phyloP scores from a whole-genome alignment of 1,139 yeast species.

The Yamadazyma sp. region DNA sequence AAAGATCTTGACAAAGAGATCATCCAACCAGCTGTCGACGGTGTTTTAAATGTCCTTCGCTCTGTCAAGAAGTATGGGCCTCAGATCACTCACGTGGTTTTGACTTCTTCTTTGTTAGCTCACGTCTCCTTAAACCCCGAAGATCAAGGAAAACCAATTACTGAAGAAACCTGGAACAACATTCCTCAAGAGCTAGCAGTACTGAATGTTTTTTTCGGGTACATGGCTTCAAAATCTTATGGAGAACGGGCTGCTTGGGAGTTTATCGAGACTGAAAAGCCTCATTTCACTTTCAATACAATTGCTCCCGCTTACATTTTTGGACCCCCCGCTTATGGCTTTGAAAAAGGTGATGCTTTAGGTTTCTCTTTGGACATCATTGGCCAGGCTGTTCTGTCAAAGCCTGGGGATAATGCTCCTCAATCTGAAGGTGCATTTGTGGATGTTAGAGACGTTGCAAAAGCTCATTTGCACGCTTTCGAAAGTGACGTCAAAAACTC shows the following conservation, averaged over 20 bases:
- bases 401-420: slow-evolving; percentile 17
- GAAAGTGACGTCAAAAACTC: slow-evolving; percentile 24
- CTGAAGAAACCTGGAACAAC: slow-evolving; percentile 42
- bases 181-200: slow-evolving; percentile 33
- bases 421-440: slow-evolving; percentile 29
- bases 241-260: slow-evolving; percentile 54
- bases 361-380: slow-evolving; percentile 45
- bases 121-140: slow-evolving; percentile 6
- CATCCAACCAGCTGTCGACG: slow-evolving; percentile 22
- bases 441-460: slow-evolving; percentile 44
- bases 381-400: slow-evolving; percentile 16
- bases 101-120: slow-evolving; percentile 29
- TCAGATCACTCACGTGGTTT: slow-evolving; percentile 25
- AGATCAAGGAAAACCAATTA: slow-evolving; percentile 6
- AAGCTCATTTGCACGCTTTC: slow-evolving; percentile 33
- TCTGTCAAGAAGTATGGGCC: slow-evolving; percentile 24
- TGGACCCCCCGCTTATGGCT: slow-evolving; percentile 40
- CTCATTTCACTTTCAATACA: slow-evolving; percentile 25
- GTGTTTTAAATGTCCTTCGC: slow-evolving; percentile 25
- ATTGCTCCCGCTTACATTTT: slow-evolving; percentile 37
- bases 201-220: no score
- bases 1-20: slow-evolving; percentile 20
- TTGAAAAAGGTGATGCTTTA: slow-evolving; percentile 26
- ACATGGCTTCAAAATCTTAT: slow-evolving; percentile 33
- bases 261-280: slow-evolving; percentile 34